Evolutionary conservation across 1,139 yeast genomes (phyloP).

Genomic region (Hansenula sp.): DNA sequence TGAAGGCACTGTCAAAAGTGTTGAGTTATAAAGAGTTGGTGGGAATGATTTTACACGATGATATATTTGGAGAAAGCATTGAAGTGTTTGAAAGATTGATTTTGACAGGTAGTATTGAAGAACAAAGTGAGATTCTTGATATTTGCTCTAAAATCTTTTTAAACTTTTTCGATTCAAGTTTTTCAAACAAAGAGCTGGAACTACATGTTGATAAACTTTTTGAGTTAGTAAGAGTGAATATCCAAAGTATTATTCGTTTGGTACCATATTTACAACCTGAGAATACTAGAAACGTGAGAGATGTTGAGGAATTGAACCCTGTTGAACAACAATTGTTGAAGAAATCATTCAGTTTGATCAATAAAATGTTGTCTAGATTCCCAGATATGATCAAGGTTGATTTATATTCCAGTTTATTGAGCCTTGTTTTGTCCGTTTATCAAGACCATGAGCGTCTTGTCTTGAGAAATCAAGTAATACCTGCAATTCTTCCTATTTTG

Average conservation of each 20-base stretch:
- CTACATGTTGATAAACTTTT: conserved; percentile 73
- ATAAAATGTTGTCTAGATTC: conserved; percentile 57
- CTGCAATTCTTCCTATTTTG: conserved; percentile 52
- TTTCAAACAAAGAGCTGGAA: conserved; percentile 34
- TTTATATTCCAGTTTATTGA: conserved; percentile 61
- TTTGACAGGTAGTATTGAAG: neutral
- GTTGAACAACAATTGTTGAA: conserved; percentile 42
- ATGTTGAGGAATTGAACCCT: conserved; percentile 18
- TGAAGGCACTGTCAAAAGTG: conserved; percentile 52
- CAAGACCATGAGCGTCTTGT: conserved; percentile 10
- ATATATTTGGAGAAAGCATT: conserved; percentile 68
- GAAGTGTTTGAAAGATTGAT: conserved; percentile 70
- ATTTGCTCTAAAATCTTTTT: conserved; percentile 47
- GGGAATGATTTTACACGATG: conserved; percentile 58
- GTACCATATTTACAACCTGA: conserved; percentile 39
- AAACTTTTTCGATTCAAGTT: conserved; percentile 24
- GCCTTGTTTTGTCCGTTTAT: conserved; percentile 15
- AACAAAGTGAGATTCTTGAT: conserved; percentile 14
- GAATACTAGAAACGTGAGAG: neutral
- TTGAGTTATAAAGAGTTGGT: conserved; percentile 57
- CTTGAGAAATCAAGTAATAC: conserved; percentile 34
- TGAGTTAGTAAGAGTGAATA: conserved; percentile 70
- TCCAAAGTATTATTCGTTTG: conserved; percentile 56
- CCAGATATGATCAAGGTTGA: conserved; percentile 68
- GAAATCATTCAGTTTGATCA: conserved; percentile 50